Evolutionary conservation across 1,139 yeast genomes (phyloP), one percentile per base, ranked within the genome.

Genomic region (Wickerhamomyces sp.): DNA sequence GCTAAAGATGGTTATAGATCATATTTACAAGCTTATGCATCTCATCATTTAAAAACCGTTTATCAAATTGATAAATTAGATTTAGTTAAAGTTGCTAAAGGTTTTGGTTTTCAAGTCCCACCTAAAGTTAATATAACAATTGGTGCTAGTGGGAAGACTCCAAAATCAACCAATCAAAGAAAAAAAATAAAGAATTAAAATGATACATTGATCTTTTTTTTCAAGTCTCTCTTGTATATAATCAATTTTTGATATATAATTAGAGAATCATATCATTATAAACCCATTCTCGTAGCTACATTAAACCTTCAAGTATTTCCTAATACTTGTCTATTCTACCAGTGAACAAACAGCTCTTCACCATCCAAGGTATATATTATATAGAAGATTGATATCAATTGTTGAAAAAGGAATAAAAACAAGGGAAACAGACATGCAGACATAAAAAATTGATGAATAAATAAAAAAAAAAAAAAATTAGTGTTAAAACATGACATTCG

Each of bases 1-100:
- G 99, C 99, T 35, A 89, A 90, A 68, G 99, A 93, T 64, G 99
- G 99, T 47, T 93, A 93, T 72, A 79, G 97, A 65, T 81, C 98
- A 7, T 93, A 93, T 67, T 75, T 93, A 60, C 99, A 94, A 68
- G 98, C 99, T 7, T 94, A 93, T 64, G 91, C 99, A 13, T 86
- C 96, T 31, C 99, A 93, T 69, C 95, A 91, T 61, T 75, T 93
- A 65, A 93, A 93, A 68, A 86, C 96, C 1, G 98, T 93, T 18
- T 93, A 93, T 64, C 96, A 91, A 69, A 89, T 93, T 57, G 98
- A 93, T 68, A 89, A 91, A 68, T 75, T 93, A 50, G 99, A 93
- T 66, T 74, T 93, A 56, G 93, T 84, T 37, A 93, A 91, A 72
- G 98, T 93, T 34, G 99, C 97, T 50, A 87, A 85, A 66, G 84